These are phyloP conservation scores for Pythium brachiatum DNA, from an alignment of 352 stramenopile species.

Conservation along the genomic window DNA sequence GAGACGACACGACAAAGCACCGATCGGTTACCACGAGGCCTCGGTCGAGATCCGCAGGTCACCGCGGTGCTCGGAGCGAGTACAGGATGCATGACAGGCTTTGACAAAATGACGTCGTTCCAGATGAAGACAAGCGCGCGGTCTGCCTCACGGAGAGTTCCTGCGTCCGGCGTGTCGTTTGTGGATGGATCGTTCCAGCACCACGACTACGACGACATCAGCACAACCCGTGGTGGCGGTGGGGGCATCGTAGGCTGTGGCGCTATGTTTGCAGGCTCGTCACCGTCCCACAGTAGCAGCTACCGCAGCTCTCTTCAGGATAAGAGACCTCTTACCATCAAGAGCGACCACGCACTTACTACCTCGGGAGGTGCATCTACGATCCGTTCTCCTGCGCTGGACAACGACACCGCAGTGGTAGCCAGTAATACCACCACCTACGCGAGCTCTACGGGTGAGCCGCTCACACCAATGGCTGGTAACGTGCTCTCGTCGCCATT, in stretches of 20 bases:
- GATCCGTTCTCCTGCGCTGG: neutral
- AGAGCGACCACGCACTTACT: neutral
- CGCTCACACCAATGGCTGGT: neutral
- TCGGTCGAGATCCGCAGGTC: conserved; percentile 14
- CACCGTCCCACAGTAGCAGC: conserved; percentile 2
- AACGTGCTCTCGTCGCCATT: neutral
- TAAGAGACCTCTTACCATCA: neutral
- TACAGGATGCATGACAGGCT: conserved; percentile 1
- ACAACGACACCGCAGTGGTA: neutral
- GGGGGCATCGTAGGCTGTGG: conserved; percentile 7
- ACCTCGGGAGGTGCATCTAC: too few relatives aligned
- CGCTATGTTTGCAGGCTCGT: conserved; percentile 8
- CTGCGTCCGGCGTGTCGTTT: neutral
- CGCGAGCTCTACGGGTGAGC: neutral
- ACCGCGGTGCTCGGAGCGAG: conserved; percentile 16
- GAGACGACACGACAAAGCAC: conserved; percentile 2
- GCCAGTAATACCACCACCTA: neutral
- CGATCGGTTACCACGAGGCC: conserved; percentile 7
- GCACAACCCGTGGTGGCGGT: neutral
- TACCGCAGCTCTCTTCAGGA: neutral
- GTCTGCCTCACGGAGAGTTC: neutral
- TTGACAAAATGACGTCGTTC: conserved; percentile 16
- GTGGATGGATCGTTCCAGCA: neutral
- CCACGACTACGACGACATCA: neutral
- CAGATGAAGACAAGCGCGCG: neutral